Base-by-base conservation (phyloP, 2,329 filamentous ascomycete genomes). In the Harringtonia lauricola region DNA sequence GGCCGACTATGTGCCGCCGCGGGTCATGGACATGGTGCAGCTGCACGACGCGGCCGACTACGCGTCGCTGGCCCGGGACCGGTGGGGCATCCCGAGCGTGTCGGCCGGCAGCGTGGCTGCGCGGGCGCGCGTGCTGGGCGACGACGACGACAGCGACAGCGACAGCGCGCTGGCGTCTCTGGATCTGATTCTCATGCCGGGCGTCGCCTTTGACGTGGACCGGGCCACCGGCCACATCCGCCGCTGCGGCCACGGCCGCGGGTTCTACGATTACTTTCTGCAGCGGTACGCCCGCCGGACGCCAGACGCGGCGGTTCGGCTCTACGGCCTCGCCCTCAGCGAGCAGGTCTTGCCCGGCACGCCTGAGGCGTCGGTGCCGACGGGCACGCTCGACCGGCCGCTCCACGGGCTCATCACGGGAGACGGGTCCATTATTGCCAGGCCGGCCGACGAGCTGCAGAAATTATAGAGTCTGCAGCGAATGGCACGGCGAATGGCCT, bases 251-350 rank as follows among this genome's bases (percentile, higher is more conserved):
- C 92, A 98, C 62, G 92, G 92, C 45, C 94, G 87, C 62, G 92
- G 92, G 28, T 98, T 94, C 66, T 98, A 98, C 69, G 92, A 98
- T 66, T 84, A 81, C 61, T 98, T 95, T 62, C 66, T 98, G 58
- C 77, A 82, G 56, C 78, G 82, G 53, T 94, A 89, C 55, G 60
- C 65, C 42, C 58, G 72, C 60, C 72, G 62, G 61, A 38, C 35
- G 14, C 45, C 47, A 9, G 22, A 15, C 12, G 8, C 28, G 4
- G 47, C 55, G 24, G 59, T 65, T 55, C 60, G 75, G 57, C 64
- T 81, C 51, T 78, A 87, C 63, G 92, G 86, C 47, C 72, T 96
- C 58, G 84, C 86, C 53, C 75, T 98, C 55, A 74, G 77, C 52
- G 88, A 96, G 67, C 92, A 98, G 64, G 68, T 95, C 52, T 73